Base-by-base conservation (phyloP, 129 eudicot species). In the Escallonia rubra region DNA sequence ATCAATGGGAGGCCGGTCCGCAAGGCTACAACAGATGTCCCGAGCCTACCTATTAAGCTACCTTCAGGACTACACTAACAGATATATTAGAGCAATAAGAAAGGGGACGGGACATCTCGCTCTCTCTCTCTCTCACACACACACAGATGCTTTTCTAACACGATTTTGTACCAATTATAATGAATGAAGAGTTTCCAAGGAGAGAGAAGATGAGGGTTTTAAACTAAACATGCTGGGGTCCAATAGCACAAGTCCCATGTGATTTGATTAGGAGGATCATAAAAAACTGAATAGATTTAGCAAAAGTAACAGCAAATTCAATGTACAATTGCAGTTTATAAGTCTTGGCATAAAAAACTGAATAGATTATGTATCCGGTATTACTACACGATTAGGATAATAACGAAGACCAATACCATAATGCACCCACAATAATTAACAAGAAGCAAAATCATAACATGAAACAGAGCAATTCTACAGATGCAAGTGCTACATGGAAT, bases 231-330 rank as follows among this genome's bases (percentile, higher is more conserved):
- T 76, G 76, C 73, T 63, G 79, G 80, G 88, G 90, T 87, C 85
- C 95, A 84, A 84, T 76, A 58, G 75, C 58, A 84, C 77, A 73
- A 87, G 83, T 72, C 80, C 88, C 95, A 81, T 87, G 95, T 87
- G 95, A 84, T 76, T 76, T 79, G 88, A 87, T 84, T 84, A 84
- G 87, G 76, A 66, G 78, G 73, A 71, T 54, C 68, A 67, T 70
- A 74, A 78, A 83, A 73, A 54, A 79, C 61, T 70, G 49, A 54
- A 48, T 2, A 61, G 70, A 76, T 43, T 57, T 63, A 43, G 34
- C 57, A 71, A 54, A 66, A 73, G 81, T 69, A 64, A 73, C 85
- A 74, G 66, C 85, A 84, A 80, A 72, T 74, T 81, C 83, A 82
- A 79, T 81, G 85, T 73, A 75, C 60, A 78, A 76, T 74, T 75